A percentile compares a stretch with the other conserved stretches of the same genome.
These are phyloP conservation scores for Volvox carteri DNA, from an alignment of 163 green algal genomes.

Conservation along the genomic window DNA sequence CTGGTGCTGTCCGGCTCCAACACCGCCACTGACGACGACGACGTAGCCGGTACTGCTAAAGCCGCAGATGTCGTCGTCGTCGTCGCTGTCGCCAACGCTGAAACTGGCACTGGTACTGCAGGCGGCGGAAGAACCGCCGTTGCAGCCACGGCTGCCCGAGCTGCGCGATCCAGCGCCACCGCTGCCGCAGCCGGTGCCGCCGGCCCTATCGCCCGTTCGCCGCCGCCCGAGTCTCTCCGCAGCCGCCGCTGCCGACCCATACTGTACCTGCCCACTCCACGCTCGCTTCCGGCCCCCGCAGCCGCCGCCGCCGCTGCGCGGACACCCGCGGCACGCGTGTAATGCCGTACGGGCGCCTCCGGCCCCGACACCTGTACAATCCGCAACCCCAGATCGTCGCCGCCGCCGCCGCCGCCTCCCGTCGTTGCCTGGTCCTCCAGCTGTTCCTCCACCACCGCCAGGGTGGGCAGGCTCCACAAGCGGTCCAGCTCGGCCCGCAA, in stretches of 20 bases:
- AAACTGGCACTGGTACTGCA: background rate
- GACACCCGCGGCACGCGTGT: conserved; percentile 35
- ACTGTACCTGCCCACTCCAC: background rate
- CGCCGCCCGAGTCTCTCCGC: background rate
- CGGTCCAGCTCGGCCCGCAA: conserved; percentile 80
- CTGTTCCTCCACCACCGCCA: conserved; percentile 53
- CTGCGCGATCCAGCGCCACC: conserved; percentile 1
- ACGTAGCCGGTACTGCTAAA: background rate
- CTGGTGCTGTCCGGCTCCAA: background rate
- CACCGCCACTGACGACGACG: conserved; percentile 1
- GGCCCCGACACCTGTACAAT: conserved; percentile 48
- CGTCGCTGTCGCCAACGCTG: background rate
- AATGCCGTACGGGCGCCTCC: background rate
- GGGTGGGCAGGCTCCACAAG: conserved; percentile 72
- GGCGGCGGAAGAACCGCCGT: background rate
- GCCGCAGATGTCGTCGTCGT: background rate
- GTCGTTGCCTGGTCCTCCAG: background rate
- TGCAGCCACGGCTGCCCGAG: background rate
- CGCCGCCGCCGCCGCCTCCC: background rate
- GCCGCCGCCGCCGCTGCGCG: background rate
- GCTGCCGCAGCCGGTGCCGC: background rate
- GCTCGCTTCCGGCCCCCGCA: background rate
- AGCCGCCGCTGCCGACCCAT: background rate
- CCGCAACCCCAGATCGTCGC: conserved; percentile 21
- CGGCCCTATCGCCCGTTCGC: background rate